Evolutionary conservation across 129 eudicot species (phyloP), one percentile per base, ranked within the genome.

Genomic region (Oenanthe sinensis): DNA sequence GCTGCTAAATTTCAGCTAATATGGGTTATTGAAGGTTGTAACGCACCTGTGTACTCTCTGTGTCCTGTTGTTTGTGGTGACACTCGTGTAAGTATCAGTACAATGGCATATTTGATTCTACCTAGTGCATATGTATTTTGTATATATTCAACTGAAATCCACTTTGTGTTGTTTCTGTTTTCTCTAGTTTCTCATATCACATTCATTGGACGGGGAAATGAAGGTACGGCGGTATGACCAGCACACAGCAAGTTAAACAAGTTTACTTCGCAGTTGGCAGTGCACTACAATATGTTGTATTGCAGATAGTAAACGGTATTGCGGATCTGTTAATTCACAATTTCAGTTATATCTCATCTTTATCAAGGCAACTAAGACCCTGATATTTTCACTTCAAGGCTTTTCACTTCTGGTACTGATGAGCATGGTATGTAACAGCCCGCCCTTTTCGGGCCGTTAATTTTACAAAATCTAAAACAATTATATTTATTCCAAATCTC

Each of bases 41-140:
- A 70, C 47, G 47, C 75, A 70, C 75, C 75, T 71, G 75, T 42
- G 44, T 22, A 71, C 75, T 71, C 74, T 40, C 75, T 71, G 14
- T 71, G 75, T 71, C 47, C 75, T 9, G 47, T 37, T 71, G 15
- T 71, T 20, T 22, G 75, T 5, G 24, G 24, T 71, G 13, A 71
- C 75, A 71, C n/a, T 19, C 49, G 45, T 71, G 75, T 71, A 71
- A 40, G 75, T 37, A 71, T 71, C 28, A 71, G 12, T 71, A 19
- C 28, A 42, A 49, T 8, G 28, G 75, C 49, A 71, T 42, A 39
- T 71, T 71, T 42, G n/a, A 19, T 71, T 67, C 6, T 42, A 37
- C 49, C 75, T 22, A 71, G 28, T 40, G 45, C 49, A 37, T 17
- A 42, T 40, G 45, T 42, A 40, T 71, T 40, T 71, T n/a, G 5